These are phyloP conservation scores for Coemansia sp. DNA, from an alignment of 192 early-diverging fungal genomes.

Conservation along the genomic window DNA sequence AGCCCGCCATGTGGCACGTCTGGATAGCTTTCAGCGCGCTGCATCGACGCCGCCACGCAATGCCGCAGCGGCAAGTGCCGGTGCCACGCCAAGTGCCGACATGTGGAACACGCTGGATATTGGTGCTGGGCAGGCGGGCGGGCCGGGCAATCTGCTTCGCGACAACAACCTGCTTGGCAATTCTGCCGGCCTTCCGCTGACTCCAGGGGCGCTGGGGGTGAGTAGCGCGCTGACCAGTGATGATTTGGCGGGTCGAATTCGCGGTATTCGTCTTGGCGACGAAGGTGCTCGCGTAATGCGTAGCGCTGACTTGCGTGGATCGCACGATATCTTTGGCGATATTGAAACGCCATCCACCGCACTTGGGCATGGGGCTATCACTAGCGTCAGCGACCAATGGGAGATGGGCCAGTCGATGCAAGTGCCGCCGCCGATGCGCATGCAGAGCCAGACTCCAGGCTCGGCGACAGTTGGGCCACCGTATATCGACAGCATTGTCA, in stretches of 20 bases:
- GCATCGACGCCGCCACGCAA: slow-evolving; percentile 52
- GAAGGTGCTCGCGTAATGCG: slow-evolving; percentile 34
- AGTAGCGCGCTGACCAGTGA: slow-evolving; percentile 23
- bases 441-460: slow-evolving; percentile 25
- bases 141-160: slow-evolving; percentile 14
- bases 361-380: slow-evolving; percentile 17
- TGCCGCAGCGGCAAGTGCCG: slow-evolving; percentile 8
- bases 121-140: slow-evolving; percentile 6
- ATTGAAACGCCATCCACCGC: slow-evolving; percentile 25
- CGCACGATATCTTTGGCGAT: slow-evolving; percentile 47
- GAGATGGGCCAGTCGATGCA: slow-evolving; percentile 31
- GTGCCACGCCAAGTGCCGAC: slow-evolving; percentile 10
- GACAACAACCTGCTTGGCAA: slow-evolving; percentile 19
- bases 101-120: slow-evolving; percentile 29
- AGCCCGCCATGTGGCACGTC: slow-evolving; percentile 42
- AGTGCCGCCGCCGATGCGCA: slow-evolving; percentile 23
- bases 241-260: slow-evolving; percentile 39
- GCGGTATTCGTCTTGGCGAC: slow-evolving; percentile 36
- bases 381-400: slow-evolving; percentile 41
- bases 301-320: slow-evolving; percentile 40
- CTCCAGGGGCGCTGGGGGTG: slow-evolving; percentile 17
- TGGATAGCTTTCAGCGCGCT: slow-evolving; percentile 51
- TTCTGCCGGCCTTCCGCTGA: slow-evolving; percentile 10
- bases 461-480: slow-evolving; percentile 5
- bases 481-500: slow-evolving; percentile 41